Evolutionary conservation across 371 early-diverging fungal genomes (phyloP).

Genomic region (Neoconidiobolus thromboides): DNA sequence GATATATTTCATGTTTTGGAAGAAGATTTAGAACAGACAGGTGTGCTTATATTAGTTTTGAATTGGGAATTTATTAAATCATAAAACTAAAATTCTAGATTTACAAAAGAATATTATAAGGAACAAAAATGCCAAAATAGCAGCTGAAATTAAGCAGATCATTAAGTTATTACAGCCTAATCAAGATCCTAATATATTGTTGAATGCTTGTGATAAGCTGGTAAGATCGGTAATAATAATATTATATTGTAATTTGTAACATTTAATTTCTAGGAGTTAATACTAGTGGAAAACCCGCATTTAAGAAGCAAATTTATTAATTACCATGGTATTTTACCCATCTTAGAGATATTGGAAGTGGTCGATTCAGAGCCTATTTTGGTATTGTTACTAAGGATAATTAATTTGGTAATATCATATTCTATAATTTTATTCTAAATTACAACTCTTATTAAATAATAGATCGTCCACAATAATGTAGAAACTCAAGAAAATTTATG

Average conservation of each 20-base stretch:
- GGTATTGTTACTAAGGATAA: slow-evolving; percentile 16
- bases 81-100: slow-evolving; percentile 9
- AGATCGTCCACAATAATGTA: slow-evolving; percentile 17
- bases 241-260: neutral
- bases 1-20: slow-evolving; percentile 26
- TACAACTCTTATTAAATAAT: neutral
- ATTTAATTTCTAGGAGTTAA: slow-evolving; percentile 9
- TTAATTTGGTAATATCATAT: slow-evolving; percentile 16
- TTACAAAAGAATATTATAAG: slow-evolving; percentile 20
- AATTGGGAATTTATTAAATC: neutral
- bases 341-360: slow-evolving; percentile 25
- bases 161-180: slow-evolving; percentile 15
- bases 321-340: slow-evolving; percentile 25
- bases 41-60: neutral
- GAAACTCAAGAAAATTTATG: slow-evolving; percentile 25
- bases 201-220: slow-evolving; percentile 15
- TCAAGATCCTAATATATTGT: slow-evolving; percentile 12
- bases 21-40: slow-evolving; percentile 21
- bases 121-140: slow-evolving; percentile 19
- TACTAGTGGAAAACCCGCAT: slow-evolving; percentile 21
- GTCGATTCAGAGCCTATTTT: slow-evolving; percentile 12
- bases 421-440: neutral
- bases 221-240: slow-evolving; percentile 7
- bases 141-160: slow-evolving; percentile 13
- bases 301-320: slow-evolving; percentile 20